phyloP scores from a whole-genome alignment of 2,329 filamentous ascomycete genomes.

The Mycosphaerelloides madeirae region DNA sequence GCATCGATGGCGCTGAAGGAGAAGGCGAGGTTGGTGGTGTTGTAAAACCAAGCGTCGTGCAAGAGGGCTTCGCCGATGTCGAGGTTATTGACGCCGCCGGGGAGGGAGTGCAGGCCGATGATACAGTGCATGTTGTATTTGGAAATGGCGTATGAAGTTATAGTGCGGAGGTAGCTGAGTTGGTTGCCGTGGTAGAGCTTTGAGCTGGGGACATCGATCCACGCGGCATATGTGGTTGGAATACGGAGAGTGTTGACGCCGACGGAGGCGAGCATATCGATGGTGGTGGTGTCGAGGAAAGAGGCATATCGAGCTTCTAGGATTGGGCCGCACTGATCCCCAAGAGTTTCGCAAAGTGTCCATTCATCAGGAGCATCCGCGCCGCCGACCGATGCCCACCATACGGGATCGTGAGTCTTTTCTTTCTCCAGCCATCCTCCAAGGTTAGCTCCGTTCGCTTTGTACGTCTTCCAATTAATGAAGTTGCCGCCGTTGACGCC shows the following conservation, averaged over 20 bases:
- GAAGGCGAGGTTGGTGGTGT: conserved; percentile 32
- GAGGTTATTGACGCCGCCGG: conserved; percentile 32
- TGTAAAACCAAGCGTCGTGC: conserved; percentile 35
- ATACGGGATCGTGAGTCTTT: conserved; percentile 9
- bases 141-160: conserved; percentile 35
- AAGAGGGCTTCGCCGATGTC: conserved; percentile 27
- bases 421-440: conserved; percentile 15
- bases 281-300: conserved; percentile 21
- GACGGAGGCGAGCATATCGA: conserved; percentile 32
- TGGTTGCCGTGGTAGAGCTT: conserved; percentile 34
- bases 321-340: conserved; percentile 18
- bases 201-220: conserved; percentile 34
- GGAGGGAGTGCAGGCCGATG: conserved; percentile 33
- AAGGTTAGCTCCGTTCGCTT: conserved; percentile 22
- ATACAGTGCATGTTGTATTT: conserved; percentile 36
- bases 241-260: conserved; percentile 35
- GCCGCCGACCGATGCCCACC: conserved; percentile 10
- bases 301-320: conserved; percentile 15
- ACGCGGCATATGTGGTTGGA: conserved; percentile 36
- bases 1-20: conserved; percentile 32
- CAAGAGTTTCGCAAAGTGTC: conserved; percentile 31
- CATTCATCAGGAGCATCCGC: conserved; percentile 31
- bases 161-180: conserved; percentile 25
- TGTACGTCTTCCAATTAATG: conserved; percentile 21
- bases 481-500: conserved; percentile 7